Evolutionary conservation across 2,329 filamentous ascomycete genomes (phyloP), one percentile per base, ranked within the genome.

Genomic region (Trichoderma sp.): DNA sequence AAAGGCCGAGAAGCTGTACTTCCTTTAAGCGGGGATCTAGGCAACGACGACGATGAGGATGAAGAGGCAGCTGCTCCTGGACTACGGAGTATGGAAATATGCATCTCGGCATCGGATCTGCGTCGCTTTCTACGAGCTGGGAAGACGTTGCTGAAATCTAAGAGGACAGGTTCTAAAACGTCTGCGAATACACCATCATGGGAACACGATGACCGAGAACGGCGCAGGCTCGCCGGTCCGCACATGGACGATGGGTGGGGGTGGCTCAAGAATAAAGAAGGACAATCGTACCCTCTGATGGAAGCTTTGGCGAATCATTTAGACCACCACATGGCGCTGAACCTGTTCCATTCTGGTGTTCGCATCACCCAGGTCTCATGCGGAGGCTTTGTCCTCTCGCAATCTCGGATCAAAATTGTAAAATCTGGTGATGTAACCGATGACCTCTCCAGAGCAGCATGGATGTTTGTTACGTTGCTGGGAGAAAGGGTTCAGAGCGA

Each of bases 271-370:
- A 73, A 67, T 61, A 73, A 74, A 12, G 68, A 73, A n/a, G 63
- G 68, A 1, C 72, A 74, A 6, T 55, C 74, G 12, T 77, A 80
- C 20, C 76, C 87, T 0, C 89, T 90, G 73, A 85, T 82, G 0
- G 81, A 85, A 57, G 86, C 87, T 0, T 75, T 90, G 20, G 84
- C 82, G 0, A 76, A 76, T 6, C 89, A 90, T 70, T 72, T 89
- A 7, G 78, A 84, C 69, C 80, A 83, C n/a, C 87, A 89, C 72
- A 80, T 89, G 6, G 86, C 85, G 0, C 77, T 90, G 15, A 82
- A 89, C 74, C 74, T 90, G 73, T 86, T 87, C 70, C 87, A 89
- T 74, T 85, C 87, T 0, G 81, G 83, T n/a, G 87, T 89, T 3
- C 80, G 83, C 2, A 78, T 90, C 28, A 80, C 80, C 13, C 87